phyloP scores from a whole-genome alignment of 2,329 filamentous ascomycete species.

The Paecilomyces fulvus region DNA sequence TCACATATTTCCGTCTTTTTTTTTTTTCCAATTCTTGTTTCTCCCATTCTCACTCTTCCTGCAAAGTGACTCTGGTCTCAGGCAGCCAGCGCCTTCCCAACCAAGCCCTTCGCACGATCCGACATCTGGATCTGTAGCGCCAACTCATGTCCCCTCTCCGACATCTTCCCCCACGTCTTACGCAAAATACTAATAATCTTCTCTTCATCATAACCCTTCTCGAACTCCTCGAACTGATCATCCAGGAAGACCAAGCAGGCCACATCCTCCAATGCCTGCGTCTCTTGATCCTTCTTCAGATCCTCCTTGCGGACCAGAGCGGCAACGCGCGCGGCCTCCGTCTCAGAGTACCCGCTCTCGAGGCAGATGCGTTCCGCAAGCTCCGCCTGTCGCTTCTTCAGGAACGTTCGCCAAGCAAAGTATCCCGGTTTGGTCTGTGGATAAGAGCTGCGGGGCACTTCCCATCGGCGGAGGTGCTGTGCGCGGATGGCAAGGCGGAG shows the following conservation, averaged over 20 bases:
- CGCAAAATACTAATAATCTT: constrained; percentile 64
- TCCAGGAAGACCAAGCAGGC: constrained; percentile 83
- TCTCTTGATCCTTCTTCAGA: constrained; percentile 45
- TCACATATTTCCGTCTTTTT: neutral
- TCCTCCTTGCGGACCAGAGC: constrained; percentile 73
- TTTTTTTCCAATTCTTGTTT: neutral
- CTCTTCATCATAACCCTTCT: constrained; percentile 63
- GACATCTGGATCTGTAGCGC: constrained; percentile 60
- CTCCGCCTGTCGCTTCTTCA: constrained; percentile 63
- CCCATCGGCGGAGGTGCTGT: constrained; percentile 81
- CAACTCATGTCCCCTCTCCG: constrained; percentile 51
- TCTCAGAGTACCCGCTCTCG: constrained; percentile 41
- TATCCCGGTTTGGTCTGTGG: constrained; percentile 70
- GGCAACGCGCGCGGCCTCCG: constrained; percentile 55
- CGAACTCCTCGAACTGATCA: constrained; percentile 76
- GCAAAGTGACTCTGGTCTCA: constrained; percentile 11
- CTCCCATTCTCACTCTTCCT: neutral
- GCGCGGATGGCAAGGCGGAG: constrained; percentile 71
- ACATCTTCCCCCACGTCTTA: constrained; percentile 75
- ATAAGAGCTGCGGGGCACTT: constrained; percentile 65
- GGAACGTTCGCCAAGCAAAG: constrained; percentile 66
- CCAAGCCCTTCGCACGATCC: constrained; percentile 52
- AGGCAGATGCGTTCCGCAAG: constrained; percentile 48
- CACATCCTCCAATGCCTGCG: constrained; percentile 73
- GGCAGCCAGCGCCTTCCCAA: constrained; percentile 53